Evolutionary conservation across 2,329 filamentous ascomycete species (phyloP).

Genomic region (Knoxdaviesia capensis): DNA sequence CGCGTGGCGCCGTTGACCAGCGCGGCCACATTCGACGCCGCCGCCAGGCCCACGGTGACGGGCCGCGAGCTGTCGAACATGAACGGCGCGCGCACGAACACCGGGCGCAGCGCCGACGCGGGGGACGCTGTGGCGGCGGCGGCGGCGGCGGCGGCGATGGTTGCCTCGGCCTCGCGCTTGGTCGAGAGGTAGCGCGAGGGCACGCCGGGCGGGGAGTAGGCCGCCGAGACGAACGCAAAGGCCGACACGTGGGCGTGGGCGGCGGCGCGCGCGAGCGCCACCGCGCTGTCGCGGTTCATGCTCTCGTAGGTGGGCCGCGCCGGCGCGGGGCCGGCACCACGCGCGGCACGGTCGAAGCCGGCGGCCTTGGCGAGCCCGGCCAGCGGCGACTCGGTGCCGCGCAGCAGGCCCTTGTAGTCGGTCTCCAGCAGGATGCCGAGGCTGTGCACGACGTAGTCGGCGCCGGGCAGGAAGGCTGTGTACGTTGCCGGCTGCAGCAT

Average conservation of each 20-base stretch:
- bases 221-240: conserved; percentile 80
- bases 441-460: conserved; percentile 76
- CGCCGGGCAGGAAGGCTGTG: conserved; percentile 50
- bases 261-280: conserved; percentile 64
- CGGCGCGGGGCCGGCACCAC: conserved; percentile 12
- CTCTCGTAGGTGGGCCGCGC: conserved; percentile 73
- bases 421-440: conserved; percentile 94
- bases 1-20: conserved; percentile 61
- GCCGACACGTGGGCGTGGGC: conserved; percentile 39
- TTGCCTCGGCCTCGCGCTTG: conserved; percentile 74
- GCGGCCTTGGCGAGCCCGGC: conserved; percentile 64
- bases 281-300: conserved; percentile 85
- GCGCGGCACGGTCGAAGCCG: conserved; percentile 23
- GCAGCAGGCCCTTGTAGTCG: conserved; percentile 87
- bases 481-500: conserved; percentile 71
- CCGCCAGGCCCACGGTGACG: conserved; percentile 71
- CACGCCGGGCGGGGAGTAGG: conserved; percentile 65
- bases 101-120: conserved; percentile 54
- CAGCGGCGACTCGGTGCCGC: conserved; percentile 65
- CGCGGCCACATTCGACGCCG: conserved; percentile 51
- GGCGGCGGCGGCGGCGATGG: conserved; percentile 36
- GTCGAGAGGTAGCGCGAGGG: conserved; percentile 74
- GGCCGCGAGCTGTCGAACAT: conserved; percentile 70
- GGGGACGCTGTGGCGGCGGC: too few species aligned
- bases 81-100: conserved; percentile 75